Conservation (phyloP, 169 alveolate genomes). For the Theileria parva region DNA sequence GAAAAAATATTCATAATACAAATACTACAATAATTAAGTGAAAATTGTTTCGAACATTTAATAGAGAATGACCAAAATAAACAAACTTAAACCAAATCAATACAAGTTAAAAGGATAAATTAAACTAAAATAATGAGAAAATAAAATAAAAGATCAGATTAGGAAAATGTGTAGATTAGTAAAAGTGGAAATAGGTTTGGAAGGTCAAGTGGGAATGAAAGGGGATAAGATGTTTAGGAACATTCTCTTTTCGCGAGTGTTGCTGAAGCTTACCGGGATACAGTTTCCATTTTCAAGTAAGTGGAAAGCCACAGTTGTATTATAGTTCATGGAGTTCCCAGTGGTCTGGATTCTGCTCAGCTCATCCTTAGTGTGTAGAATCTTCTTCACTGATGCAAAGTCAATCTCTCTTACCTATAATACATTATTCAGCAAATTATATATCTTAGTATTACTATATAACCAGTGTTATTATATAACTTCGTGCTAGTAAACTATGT, state of each 20-base stretch:
- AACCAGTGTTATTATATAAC: neutral
- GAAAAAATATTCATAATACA: neutral
- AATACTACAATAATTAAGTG: neutral
- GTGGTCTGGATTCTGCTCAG: slow-evolving; percentile 80
- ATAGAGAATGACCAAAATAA: neutral
- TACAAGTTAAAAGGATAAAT: no score
- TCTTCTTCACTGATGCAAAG: slow-evolving; percentile 71
- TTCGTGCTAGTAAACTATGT: neutral
- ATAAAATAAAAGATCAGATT: neutral
- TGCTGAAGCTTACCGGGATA: slow-evolving; percentile 81
- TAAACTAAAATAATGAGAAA: neutral
- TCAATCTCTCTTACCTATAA: slow-evolving; percentile 74
- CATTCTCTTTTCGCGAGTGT: slow-evolving; percentile 75
- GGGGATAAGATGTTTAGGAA: slow-evolving; percentile 73
- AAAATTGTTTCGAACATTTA: neutral
- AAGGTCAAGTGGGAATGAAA: slow-evolving; percentile 61
- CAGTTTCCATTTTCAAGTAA: slow-evolving; percentile 84
- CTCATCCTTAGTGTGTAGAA: slow-evolving; percentile 81
- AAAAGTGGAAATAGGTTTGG: neutral
- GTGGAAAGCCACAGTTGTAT: slow-evolving; percentile 82
- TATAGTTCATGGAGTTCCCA: slow-evolving; percentile 74
- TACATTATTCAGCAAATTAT: no score
- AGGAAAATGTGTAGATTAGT: neutral
- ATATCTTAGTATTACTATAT: no score
- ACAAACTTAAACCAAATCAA: no score